Evolutionary conservation across 192 early-diverging fungal species (phyloP).

Genomic region (Cladochytrium replicatum): DNA sequence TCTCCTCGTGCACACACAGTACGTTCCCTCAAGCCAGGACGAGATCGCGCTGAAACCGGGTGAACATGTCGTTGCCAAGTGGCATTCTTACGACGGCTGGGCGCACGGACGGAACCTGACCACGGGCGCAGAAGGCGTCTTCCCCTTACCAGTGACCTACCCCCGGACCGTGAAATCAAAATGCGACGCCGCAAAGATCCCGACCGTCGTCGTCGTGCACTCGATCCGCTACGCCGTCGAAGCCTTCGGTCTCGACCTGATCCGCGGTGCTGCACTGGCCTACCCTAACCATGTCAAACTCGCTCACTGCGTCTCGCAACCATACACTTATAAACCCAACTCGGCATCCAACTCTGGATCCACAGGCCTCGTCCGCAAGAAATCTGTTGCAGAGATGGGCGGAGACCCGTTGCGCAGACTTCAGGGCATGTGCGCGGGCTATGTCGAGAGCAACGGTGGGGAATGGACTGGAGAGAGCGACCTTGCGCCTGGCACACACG

Average conservation of each 20-base stretch:
- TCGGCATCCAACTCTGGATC: not conserved
- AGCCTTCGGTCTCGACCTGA: constrained; percentile 7
- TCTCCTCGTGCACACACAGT: no score
- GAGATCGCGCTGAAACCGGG: constrained; percentile 18
- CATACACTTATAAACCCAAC: no score
- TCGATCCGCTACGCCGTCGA: constrained; percentile 4
- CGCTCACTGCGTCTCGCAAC: no score
- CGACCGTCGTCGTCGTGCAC: constrained; percentile 15
- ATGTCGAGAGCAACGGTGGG: not conserved
- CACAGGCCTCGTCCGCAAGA: not conserved
- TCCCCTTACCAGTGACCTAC: constrained; percentile 23
- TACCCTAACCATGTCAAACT: constrained; percentile 13
- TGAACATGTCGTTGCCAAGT: constrained; percentile 18
- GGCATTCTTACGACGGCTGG: constrained; percentile 36
- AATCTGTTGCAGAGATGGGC: not conserved
- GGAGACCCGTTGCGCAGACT: not conserved
- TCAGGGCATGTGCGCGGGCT: no score
- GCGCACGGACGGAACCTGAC: constrained; percentile 18
- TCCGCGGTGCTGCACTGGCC: constrained; percentile 11
- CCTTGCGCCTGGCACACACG: not conserved
- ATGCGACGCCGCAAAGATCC: no score
- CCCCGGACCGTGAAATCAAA: no score
- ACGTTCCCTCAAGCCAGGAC: constrained; percentile 15
- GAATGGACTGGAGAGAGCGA: not conserved
- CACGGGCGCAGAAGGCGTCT: constrained; percentile 24